Base-by-base conservation (phyloP, 768 basidiomycete genomes). In the Strobilomyces echinocephalus region DNA sequence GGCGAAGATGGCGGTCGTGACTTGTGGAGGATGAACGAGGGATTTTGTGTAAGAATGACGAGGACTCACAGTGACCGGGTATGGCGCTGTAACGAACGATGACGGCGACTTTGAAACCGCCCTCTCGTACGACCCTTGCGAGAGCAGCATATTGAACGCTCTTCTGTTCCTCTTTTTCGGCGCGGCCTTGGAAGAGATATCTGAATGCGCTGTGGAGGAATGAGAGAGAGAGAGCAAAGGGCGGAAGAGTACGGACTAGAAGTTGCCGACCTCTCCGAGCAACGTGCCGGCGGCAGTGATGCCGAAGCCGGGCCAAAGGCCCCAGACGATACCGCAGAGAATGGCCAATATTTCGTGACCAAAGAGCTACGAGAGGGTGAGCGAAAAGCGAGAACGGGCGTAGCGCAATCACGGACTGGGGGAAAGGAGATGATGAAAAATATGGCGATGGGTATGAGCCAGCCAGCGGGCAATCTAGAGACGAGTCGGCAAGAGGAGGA, bases 311-410 rank as follows among this genome's bases (percentile, higher is more conserved):
- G 78, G 63, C 78, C 94, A 86, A 2, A 94, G 73, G 3, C 91
- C 92, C 91, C 91, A 97, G 3, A 95, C 89, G 33, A 95, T 69
- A 16, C 94, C 94, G 61, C 91, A 92, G 8, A 95, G 75, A 34
- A 95, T 79, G 21, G 90, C 89, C 38, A 95, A 76, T 52, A 95
- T 88, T 76, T 95, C 94, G 57, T 95, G 93, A 6, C 94, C 94
- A 62, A 94, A 94, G 16, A 95, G 80, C 80, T 89, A 60, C 3
- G 57, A 5, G 52, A 34, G 34, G 41, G 30, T 69, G 42, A 60
- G 44, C 41, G 11, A 15, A 18, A 36, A 9, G 28, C 10, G 46
- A 35, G 15, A 14, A 43, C 8, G 21, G 41, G 28, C 4, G 55
- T 41, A 52, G 41, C 21, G 39, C 46, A 39, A 30, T 4, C 4